These are phyloP conservation scores for Venturia aucupariae DNA, from an alignment of 2,329 filamentous ascomycete species.

Conservation along the genomic window DNA sequence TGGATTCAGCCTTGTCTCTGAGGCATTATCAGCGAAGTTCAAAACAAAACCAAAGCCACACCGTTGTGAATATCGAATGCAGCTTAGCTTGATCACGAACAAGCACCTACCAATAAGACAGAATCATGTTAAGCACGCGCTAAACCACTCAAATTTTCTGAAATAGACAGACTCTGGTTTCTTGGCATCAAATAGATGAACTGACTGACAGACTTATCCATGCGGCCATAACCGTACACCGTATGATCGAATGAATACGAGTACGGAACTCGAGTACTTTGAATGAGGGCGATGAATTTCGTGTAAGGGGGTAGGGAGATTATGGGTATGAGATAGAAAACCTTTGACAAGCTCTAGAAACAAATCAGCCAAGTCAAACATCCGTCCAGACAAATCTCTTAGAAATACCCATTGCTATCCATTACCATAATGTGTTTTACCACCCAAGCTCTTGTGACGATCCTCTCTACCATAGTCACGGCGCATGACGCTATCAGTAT, in stretches of 20 bases:
- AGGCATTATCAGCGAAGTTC: background rate
- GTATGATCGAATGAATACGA: background rate
- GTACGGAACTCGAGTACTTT: background rate
- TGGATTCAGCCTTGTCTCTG: background rate
- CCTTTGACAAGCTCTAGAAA: background rate
- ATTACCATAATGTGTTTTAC: background rate
- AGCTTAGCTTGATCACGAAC: no score
- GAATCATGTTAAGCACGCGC: background rate
- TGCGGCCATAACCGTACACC: background rate
- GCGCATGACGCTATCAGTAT: background rate
- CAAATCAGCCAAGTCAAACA: background rate
- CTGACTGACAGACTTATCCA: background rate
- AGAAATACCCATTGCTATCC: background rate
- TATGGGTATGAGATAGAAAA: background rate
- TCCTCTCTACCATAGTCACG: background rate
- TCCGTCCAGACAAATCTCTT: background rate
- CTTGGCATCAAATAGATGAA: conserved; percentile 5
- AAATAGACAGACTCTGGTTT: background rate
- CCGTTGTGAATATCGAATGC: background rate
- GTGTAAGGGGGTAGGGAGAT: background rate
- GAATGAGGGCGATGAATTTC: background rate
- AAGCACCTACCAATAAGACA: background rate
- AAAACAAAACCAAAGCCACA: background rate
- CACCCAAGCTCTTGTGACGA: background rate
- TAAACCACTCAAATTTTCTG: background rate